A percentile compares a stretch with the other conserved stretches of the same genome.
Conservation (phyloP, 2,329 filamentous ascomycete species). For the Boeremia lycopersici region DNA sequence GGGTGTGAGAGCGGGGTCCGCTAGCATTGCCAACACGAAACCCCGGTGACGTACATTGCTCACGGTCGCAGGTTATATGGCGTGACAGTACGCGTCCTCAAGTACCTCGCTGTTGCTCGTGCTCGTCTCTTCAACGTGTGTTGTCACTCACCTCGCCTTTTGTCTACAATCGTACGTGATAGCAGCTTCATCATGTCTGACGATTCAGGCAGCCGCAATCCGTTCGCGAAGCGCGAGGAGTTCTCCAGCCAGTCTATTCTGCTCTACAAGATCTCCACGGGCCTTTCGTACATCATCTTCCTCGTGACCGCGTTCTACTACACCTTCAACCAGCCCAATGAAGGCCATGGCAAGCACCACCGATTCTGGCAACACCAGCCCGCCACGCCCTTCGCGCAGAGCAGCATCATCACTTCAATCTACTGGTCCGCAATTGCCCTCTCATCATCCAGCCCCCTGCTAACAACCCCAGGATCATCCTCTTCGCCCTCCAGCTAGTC, state of each 20-base stretch:
- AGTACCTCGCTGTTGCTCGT: constrained; percentile 3
- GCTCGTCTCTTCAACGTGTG: background rate
- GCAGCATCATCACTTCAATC: constrained; percentile 65
- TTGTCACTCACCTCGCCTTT: too few species aligned
- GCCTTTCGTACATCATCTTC: constrained; percentile 75
- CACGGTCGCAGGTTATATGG: constrained; percentile 6
- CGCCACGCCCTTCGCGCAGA: constrained; percentile 76
- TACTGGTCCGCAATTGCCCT: constrained; percentile 67
- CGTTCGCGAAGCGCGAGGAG: constrained; percentile 73
- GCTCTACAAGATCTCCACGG: constrained; percentile 77
- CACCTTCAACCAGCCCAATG: constrained; percentile 66
- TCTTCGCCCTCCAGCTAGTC: constrained; percentile 76
- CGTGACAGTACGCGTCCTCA: constrained; percentile 6
- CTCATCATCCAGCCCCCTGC: background rate
- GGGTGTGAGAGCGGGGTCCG: constrained; percentile 14
- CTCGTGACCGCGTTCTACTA: constrained; percentile 78
- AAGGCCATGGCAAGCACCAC: constrained; percentile 60
- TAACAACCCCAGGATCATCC: constrained; percentile 62
- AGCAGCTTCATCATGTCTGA: constrained; percentile 4
- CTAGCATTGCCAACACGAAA: constrained; percentile 1
- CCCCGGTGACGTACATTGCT: constrained; percentile 8
- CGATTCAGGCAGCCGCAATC: constrained; percentile 57
- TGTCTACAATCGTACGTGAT: too few species aligned
- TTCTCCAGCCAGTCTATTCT: constrained; percentile 67
- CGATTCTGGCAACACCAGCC: constrained; percentile 80